Conservation (phyloP, 2,329 filamentous ascomycete genomes). For the Cladosporium sp. region DNA sequence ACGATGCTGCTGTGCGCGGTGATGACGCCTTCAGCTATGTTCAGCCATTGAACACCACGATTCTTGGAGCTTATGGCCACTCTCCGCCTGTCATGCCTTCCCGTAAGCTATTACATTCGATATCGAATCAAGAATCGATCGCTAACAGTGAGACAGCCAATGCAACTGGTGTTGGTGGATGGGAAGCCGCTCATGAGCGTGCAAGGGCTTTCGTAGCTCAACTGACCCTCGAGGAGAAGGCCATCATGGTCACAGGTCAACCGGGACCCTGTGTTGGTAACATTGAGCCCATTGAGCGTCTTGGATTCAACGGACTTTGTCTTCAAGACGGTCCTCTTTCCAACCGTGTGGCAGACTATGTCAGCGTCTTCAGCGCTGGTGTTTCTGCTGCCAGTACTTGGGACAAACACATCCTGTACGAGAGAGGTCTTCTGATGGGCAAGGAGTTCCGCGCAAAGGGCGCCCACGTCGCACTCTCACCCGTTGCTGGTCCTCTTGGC, state of each 20-base stretch:
- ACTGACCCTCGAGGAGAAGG: conserved; percentile 37
- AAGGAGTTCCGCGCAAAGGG: conserved; percentile 24
- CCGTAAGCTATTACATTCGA: not conserved
- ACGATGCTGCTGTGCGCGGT: not conserved
- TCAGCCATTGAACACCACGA: conserved; percentile 11
- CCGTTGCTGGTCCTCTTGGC: conserved; percentile 36
- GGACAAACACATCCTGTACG: conserved; percentile 62
- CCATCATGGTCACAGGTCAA: conserved; percentile 35
- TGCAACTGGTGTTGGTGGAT: conserved; percentile 16
- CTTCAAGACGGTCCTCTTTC: conserved; percentile 70
- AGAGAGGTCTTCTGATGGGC: conserved; percentile 34
- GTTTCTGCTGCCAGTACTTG: conserved; percentile 81
- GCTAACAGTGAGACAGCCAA: conserved; percentile 10
- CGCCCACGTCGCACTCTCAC: conserved; percentile 50
- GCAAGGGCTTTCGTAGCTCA: conserved; percentile 37
- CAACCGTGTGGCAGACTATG: conserved; percentile 23
- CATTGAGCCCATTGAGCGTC: conserved; percentile 26
- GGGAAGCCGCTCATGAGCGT: conserved; percentile 6
- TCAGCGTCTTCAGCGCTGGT: conserved; percentile 72
- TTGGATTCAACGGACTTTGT: conserved; percentile 50
- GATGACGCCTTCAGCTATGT: conserved; percentile 7
- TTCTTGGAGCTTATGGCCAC: conserved; percentile 8
- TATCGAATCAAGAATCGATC: not conserved
- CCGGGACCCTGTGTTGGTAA: conserved; percentile 32
- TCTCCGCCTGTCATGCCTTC: conserved; percentile 6